phyloP scores from a whole-genome alignment of 2,329 filamentous ascomycete species.

The Colletotrichum sp. region DNA sequence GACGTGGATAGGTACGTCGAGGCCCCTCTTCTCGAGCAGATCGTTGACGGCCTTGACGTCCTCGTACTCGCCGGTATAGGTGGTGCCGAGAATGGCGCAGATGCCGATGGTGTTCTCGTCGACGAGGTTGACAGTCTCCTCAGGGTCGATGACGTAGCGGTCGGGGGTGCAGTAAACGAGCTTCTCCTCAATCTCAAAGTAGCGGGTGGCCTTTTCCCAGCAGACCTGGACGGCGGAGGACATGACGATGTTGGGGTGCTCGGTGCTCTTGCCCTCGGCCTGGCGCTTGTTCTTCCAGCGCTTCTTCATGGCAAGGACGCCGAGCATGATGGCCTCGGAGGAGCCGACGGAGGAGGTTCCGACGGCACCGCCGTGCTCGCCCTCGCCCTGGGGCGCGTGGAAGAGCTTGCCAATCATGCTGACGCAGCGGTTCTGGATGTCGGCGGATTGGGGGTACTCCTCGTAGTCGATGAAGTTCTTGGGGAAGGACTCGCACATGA shows the following conservation, averaged over 20 bases:
- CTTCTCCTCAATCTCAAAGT: slow-evolving; percentile 93
- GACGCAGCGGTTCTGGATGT: slow-evolving; percentile 91
- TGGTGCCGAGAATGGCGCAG: slow-evolving; percentile 88
- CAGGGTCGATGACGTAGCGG: slow-evolving; percentile 68
- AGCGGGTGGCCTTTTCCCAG: slow-evolving; percentile 91
- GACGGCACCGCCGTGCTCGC: slow-evolving; percentile 67
- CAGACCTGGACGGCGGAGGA: slow-evolving; percentile 95
- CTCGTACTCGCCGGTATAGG: slow-evolving; percentile 96
- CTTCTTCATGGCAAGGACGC: slow-evolving; percentile 91
- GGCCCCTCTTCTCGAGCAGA: slow-evolving; percentile 73
- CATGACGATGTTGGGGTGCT: slow-evolving; percentile 93
- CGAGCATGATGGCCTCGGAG: slow-evolving; percentile 87
- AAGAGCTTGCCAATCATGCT: slow-evolving; percentile 91
- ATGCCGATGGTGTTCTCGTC: slow-evolving; percentile 87
- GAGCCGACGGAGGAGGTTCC: slow-evolving; percentile 90
- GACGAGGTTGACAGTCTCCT: slow-evolving; percentile 63
- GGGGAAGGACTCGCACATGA: slow-evolving; percentile 90
- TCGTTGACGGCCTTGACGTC: slow-evolving; percentile 93
- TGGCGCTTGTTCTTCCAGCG: slow-evolving; percentile 88
- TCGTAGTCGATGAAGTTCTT: slow-evolving; percentile 97
- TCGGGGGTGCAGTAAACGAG: slow-evolving; percentile 69
- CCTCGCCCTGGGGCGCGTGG: slow-evolving; percentile 69
- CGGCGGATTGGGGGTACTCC: slow-evolving; percentile 80
- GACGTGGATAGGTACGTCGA: slow-evolving; percentile 90
- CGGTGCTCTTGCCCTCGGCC: slow-evolving; percentile 80